Evolutionary conservation across 1,139 yeast species (phyloP), one percentile per base, ranked within the genome.

Genomic region (Yamadazyma blattariae): DNA sequence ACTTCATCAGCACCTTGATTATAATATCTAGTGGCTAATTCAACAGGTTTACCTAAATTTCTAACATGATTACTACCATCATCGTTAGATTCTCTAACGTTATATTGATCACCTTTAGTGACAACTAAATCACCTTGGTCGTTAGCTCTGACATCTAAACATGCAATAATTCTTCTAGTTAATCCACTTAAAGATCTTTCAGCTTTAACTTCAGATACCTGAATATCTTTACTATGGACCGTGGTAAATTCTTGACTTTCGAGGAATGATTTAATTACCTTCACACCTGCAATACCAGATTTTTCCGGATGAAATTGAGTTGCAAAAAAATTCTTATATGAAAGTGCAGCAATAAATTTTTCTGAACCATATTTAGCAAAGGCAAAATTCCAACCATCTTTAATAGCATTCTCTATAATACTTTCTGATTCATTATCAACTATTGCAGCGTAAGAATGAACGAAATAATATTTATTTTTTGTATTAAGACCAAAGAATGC

Each of bases 261-360:
- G 45, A 92, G 65, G 54, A 92, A 92, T 21, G 85, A 74, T 41
- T 76, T 73, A 39, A 92, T 72, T 7, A 90, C 79, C 43, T 77
- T 74, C 30, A 92, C 65, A 30, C 98, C 98, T 7, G 96, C 96
- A 29, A 67, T 58, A 9, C 98, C 98, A 2, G 96, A 86, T 59
- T 92, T 92, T 57, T 92, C 98, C 6, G 98, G 98, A 60, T 92
- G 98, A 61, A 92, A 92, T 59, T 92, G 98, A 1, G 97, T 92
- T 30, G 97, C 96, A 60, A 92, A 86, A 15, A 90, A 69, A 44
- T 88, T 89, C 40, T 73, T 85, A 51, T 73, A 82, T 17, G 81
- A 64, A 20, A 88, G 59, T 0, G 97, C 94, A n/a, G 97, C 95
- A 38, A 92, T 65, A 49, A 89, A 92, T 35, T 64, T 71, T 57